Evolutionary conservation across 225 moss, liverwort and hornwort species (phyloP).

Genomic region (Sphagnum tenellum): DNA sequence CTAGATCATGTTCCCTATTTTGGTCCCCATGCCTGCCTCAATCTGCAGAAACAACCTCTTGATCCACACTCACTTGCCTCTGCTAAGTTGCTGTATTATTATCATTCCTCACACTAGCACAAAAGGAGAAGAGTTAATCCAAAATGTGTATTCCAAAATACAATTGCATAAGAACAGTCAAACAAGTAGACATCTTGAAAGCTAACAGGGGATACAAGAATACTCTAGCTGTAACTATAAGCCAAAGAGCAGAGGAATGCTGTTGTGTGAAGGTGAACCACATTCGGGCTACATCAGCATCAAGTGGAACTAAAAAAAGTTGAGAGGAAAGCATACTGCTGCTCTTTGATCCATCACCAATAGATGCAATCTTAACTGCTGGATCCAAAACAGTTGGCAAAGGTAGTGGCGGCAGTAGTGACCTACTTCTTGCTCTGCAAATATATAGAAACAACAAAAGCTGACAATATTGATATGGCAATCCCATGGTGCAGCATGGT

Average conservation of each 20-base stretch:
- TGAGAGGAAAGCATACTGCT: slow-evolving; percentile 15
- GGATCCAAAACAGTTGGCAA: slow-evolving; percentile 42
- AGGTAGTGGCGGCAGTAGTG: slow-evolving; percentile 84
- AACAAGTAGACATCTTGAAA: too few relatives aligned
- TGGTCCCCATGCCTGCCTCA: slow-evolving; percentile 74
- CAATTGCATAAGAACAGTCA: too few relatives aligned
- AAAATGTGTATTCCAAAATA: too few relatives aligned
- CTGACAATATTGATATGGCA: too few relatives aligned
- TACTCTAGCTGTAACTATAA: too few relatives aligned
- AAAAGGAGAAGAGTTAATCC: background rate
- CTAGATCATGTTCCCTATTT: slow-evolving; percentile 23
- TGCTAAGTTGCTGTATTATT: slow-evolving; percentile 72
- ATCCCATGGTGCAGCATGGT: too few relatives aligned
- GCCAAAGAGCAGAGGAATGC: too few relatives aligned
- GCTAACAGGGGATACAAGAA: too few relatives aligned
- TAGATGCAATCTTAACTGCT: slow-evolving; percentile 35
- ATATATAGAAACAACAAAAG: too few relatives aligned
- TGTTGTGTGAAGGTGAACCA: too few relatives aligned
- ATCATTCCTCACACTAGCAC: slow-evolving; percentile 63
- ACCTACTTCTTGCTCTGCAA: slow-evolving; percentile 61
- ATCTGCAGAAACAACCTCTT: slow-evolving; percentile 63
- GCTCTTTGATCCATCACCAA: slow-evolving; percentile 59
- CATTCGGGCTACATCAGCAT: too few relatives aligned
- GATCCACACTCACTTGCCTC: slow-evolving; percentile 54
- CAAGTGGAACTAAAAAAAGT: background rate